Evolutionary conservation across 2,329 filamentous ascomycete genomes (phyloP).

Genomic region (Sporothrix globosa): DNA sequence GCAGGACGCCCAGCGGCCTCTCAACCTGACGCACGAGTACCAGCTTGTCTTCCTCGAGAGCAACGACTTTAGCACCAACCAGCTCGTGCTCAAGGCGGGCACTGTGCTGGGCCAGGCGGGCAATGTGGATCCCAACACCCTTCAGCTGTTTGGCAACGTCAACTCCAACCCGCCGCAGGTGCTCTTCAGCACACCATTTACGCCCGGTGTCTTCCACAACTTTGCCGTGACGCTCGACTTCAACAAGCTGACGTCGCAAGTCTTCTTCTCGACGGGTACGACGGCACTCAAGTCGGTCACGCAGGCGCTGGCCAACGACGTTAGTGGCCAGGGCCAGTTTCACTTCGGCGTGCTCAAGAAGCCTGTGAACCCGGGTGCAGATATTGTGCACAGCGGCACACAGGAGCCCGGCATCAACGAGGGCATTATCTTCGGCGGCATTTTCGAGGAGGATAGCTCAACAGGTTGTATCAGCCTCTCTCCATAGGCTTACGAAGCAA

Average conservation of each 20-base stretch:
- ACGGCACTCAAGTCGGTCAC: conserved; percentile 53
- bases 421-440: conserved; percentile 56
- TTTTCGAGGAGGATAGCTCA: conserved; percentile 57
- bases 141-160: conserved; percentile 54
- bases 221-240: conserved; percentile 64
- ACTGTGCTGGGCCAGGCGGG: conserved; percentile 50
- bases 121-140: conserved; percentile 45
- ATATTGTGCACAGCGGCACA: conserved; percentile 53
- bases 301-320: conserved; percentile 52
- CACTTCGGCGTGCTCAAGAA: conserved; percentile 68
- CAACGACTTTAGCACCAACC: conserved; percentile 53
- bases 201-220: conserved; percentile 60
- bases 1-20: conserved; percentile 54
- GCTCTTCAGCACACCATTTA: conserved; percentile 57
- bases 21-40: conserved; percentile 66
- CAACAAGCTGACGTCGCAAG: conserved; percentile 57
- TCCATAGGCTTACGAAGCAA: conserved; percentile 29
- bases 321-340: conserved; percentile 62
- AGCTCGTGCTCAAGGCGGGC: conserved; percentile 60
- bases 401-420: conserved; percentile 56
- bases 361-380: conserved; percentile 50
- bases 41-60: conserved; percentile 57
- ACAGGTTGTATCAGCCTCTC: conserved; percentile 47
- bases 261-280: conserved; percentile 59
- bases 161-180: conserved; percentile 51